Percentiles rank a stretch among this genome's conserved stretches.
Conservation (phyloP, 257 asterid species). For the Avicennia marina region DNA sequence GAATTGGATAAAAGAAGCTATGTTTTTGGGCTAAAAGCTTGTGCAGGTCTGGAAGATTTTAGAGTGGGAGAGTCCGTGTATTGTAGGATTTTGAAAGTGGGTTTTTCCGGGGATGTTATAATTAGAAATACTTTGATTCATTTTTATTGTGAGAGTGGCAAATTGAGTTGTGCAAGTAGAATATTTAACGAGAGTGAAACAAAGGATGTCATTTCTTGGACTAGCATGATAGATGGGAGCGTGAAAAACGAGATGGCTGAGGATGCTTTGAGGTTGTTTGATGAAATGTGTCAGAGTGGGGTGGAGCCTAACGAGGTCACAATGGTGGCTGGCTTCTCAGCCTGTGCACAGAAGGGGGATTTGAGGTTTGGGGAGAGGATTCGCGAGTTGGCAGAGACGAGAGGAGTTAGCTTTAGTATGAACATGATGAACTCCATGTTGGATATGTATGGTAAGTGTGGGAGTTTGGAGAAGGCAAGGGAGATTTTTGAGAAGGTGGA, state of each 20-base stretch:
- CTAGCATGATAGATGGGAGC: conserved; percentile 65
- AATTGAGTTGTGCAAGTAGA: conserved; percentile 27
- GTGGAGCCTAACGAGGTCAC: conserved; percentile 73
- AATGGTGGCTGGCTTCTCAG: conserved; percentile 59
- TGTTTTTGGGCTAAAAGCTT: conserved; percentile 63
- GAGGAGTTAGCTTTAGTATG: conserved; percentile 33
- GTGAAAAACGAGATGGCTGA: conserved; percentile 49
- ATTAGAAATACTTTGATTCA: conserved; percentile 65
- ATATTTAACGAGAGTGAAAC: conserved; percentile 47
- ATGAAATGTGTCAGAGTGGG: conserved; percentile 44
- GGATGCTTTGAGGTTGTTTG: conserved; percentile 62
- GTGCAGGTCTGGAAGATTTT: conserved; percentile 36
- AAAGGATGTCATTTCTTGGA: conserved; percentile 84
- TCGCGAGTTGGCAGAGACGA: conserved; percentile 36
- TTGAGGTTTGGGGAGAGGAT: conserved; percentile 41
- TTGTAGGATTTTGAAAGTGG: conserved; percentile 63
- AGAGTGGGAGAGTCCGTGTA: conserved; percentile 45
- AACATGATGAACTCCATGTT: conserved; percentile 62
- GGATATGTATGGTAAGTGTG: conserved; percentile 81
- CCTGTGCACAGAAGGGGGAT: conserved; percentile 66
- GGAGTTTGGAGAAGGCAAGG: conserved; percentile 46
- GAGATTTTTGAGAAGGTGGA: conserved; percentile 51
- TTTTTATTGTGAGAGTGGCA: conserved; percentile 52
- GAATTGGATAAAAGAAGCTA: conserved; percentile 70
- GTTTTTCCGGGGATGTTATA: conserved; percentile 51